Conservation (phyloP, 2,329 filamentous ascomycete genomes). For the Fonsecaea monophora region DNA sequence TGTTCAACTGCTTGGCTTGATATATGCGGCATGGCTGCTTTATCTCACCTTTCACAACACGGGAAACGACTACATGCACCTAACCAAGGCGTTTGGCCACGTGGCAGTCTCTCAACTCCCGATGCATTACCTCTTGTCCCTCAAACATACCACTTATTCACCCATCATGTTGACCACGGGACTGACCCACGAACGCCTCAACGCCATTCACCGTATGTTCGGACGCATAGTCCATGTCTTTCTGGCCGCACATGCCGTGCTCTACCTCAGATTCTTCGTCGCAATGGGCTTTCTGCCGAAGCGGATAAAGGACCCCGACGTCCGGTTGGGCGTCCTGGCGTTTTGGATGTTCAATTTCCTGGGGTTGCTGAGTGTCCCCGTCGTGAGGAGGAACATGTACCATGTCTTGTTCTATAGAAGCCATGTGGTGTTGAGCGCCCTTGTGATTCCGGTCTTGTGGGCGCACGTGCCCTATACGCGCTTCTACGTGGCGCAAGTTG, state of each 20-base stretch:
- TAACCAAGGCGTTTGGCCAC: conserved; percentile 68
- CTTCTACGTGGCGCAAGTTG: conserved; percentile 60
- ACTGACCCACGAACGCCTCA: conserved; percentile 62
- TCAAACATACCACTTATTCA: conserved; percentile 44
- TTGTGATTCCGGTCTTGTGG: conserved; percentile 59
- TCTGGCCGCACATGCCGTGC: conserved; percentile 58
- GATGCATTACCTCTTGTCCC: conserved; percentile 63
- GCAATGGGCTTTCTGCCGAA: conserved; percentile 58
- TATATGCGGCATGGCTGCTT: conserved; percentile 37
- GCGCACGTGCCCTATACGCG: conserved; percentile 64
- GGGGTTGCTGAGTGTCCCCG: conserved; percentile 58
- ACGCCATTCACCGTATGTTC: conserved; percentile 63
- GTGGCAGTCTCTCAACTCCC: conserved; percentile 66
- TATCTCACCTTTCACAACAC: conserved; percentile 35
- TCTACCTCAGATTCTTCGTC: conserved; percentile 66
- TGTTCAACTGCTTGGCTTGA: conserved; percentile 30
- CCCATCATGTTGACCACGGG: conserved; percentile 61
- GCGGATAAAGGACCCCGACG: conserved; percentile 63
- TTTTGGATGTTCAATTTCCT: conserved; percentile 54
- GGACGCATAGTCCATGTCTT: conserved; percentile 62
- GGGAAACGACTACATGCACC: conserved; percentile 63
- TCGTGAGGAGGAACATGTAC: conserved; percentile 56
- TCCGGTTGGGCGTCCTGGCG: conserved; percentile 62
- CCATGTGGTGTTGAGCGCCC: conserved; percentile 60
- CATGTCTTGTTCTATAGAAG: conserved; percentile 61